Base-by-base conservation (phyloP, 768 basidiomycete genomes). In the Lactifluus volemus region DNA sequence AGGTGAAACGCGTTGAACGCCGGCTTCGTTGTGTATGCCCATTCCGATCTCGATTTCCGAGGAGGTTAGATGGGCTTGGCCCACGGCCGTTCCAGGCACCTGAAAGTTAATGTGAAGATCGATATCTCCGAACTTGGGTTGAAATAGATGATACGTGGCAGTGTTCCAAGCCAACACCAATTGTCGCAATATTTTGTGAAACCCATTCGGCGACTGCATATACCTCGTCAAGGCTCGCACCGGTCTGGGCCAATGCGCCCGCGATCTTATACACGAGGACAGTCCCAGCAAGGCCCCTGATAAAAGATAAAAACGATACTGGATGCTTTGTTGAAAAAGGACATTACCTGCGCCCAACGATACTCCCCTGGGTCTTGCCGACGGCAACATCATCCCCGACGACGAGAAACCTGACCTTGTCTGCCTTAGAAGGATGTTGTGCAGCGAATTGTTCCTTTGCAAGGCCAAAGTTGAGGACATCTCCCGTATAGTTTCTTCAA, bases 381-480 rank as follows among this genome's bases (percentile, higher is more conserved):
- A 96, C 92, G 2, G 91, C 86, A 39, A 94, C 92, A 68, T 96
- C 93, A 70, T 96, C 93, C 6, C 86, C 92, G 5, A 96, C 90
- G 47, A 93, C 80, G 34, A 95, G 77, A 57, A 94, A 88, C 67
- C 80, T 84, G 69, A 91, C 80, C 30, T 75, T 74, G 54, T 86
- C 80, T 1, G 86, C 80, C 67, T 84, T 84, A 25, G 83, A 79
- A 0, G 89, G 85, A 58, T 87, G 79, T 51, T 77, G 72, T 5
- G 89, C 84, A 3, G 88, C 84, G 62, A 87, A 86, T 66, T 89
- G 87, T 68, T 96, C 92, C 66, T 84, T 87, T 3, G 92, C 92
- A 10, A 96, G 80, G 25, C 93, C 93, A 68, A 96, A 96, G 69
- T 94, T 92, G 50, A 96, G 83, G 41, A 93, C 81, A 67, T 96